These are phyloP conservation scores for Euphorbia lathyris DNA, from an alignment of 345 rosid species.

Conservation along the genomic window DNA sequence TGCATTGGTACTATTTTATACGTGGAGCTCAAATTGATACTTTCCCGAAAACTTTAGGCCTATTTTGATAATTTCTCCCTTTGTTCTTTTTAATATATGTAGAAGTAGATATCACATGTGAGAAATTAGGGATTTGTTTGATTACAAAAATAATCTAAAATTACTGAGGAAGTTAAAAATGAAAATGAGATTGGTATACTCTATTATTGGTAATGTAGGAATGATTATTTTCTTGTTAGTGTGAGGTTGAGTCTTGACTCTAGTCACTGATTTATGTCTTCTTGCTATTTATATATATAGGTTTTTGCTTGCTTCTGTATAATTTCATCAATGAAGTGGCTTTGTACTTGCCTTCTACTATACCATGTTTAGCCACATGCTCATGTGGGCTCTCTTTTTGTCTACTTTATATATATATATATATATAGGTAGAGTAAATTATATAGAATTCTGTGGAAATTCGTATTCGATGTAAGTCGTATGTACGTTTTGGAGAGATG, in stretches of 20 bases:
- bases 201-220: background rate
- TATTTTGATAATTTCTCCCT: no score
- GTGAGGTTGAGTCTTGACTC: conserved; percentile 8
- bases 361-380: background rate
- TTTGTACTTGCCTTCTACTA: background rate
- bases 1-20: no score
- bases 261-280: background rate
- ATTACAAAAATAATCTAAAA: background rate
- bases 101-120: background rate
- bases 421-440: no score
- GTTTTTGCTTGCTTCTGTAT: conserved; percentile 6
- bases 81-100: no score
- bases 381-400: background rate
- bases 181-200: background rate
- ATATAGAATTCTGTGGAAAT: no score
- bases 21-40: no score
- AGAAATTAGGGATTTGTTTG: background rate
- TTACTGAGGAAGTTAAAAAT: background rate
- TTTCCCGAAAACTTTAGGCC: no score
- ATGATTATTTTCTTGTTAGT: background rate
- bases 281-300: background rate
- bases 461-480: no score
- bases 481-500: no score
- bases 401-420: background rate
- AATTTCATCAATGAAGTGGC: conserved; percentile 1